Evolutionary conservation across 192 early-diverging fungal species (phyloP).

Genomic region (Linnemannia elongata): DNA sequence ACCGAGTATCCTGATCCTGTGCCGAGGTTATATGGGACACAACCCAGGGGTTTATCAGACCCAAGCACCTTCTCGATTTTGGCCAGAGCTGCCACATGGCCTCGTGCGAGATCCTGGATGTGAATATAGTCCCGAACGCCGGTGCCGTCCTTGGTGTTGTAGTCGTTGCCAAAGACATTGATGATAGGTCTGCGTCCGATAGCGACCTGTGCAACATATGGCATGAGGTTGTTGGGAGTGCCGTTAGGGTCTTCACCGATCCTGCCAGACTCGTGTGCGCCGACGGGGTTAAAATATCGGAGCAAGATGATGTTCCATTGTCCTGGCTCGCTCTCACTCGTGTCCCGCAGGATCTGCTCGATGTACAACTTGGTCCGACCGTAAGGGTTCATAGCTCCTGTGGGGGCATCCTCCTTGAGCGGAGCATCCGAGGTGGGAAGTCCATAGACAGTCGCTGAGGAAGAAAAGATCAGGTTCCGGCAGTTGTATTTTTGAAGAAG

Average conservation of each 20-base stretch:
- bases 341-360: conserved; percentile 81
- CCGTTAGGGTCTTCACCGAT: conserved; percentile 94
- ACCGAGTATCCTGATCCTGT: conserved; percentile 92
- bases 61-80: conserved; percentile 65
- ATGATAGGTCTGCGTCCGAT: conserved; percentile 87
- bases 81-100: conserved; percentile 89
- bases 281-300: conserved; percentile 98
- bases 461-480: conserved; percentile 93
- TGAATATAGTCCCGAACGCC: conserved; percentile 97
- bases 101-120: conserved; percentile 91
- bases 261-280: conserved; percentile 91
- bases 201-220: conserved; percentile 91
- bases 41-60: conserved; percentile 62
- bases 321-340: conserved; percentile 44
- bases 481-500: conserved; percentile 82
- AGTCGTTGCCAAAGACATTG: conserved; percentile 94
- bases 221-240: conserved; percentile 95
- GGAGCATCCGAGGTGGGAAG: conserved; percentile 43
- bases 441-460: conserved; percentile 93
- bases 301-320: conserved; percentile 72
- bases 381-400: conserved; percentile 88
- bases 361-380: conserved; percentile 91
- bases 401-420: conserved; percentile 69
- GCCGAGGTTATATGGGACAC: conserved; percentile 90
- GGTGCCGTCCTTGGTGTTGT: conserved; percentile 94